Percentiles rank a stretch among this genome's conserved stretches.
phyloP scores from a whole-genome alignment of 352 stramenopile genomes.

The Globisporangium perplexum region DNA sequence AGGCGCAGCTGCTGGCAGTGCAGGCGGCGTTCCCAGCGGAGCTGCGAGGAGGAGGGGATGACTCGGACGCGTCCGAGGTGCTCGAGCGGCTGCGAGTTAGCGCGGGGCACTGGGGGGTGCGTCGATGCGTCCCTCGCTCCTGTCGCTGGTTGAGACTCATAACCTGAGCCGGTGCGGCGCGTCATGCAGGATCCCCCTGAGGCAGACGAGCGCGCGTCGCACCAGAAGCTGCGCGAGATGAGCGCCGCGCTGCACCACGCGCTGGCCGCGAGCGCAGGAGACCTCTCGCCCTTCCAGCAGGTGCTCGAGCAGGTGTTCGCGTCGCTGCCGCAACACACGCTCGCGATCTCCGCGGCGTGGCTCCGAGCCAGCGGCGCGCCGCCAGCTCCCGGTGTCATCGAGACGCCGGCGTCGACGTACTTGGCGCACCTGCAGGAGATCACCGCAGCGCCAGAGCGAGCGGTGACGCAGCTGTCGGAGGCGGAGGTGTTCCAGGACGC shows the following conservation, averaged over 20 bases:
- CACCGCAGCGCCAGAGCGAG: not conserved
- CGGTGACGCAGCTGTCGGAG: constrained; percentile 30
- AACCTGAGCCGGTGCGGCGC: no score
- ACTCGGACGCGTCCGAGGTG: constrained; percentile 1
- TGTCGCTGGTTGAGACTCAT: not conserved
- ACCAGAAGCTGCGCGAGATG: constrained; percentile 20
- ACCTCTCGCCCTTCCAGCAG: constrained; percentile 50
- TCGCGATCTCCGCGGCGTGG: constrained; percentile 46
- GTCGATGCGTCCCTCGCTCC: not conserved
- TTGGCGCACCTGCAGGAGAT: constrained; percentile 27
- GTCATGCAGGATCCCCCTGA: not conserved
- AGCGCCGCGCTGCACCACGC: constrained; percentile 31
- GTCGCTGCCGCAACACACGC: constrained; percentile 19
- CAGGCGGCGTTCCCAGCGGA: constrained; percentile 21
- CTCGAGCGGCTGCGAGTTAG: constrained; percentile 2
- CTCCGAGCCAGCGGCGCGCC: constrained; percentile 8
- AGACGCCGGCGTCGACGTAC: constrained; percentile 24
- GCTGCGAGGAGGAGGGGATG: not conserved
- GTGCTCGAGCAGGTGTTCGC: constrained; percentile 51
- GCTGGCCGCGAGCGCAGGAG: constrained; percentile 20
- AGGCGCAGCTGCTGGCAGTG: constrained; percentile 25
- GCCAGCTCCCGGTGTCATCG: no score
- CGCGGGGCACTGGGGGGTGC: constrained; percentile 9
- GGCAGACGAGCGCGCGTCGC: not conserved
- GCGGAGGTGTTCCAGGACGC: constrained; percentile 67